Base-by-base conservation (phyloP, 2,329 filamentous ascomycete genomes). In the Alternaria novae-zelandiae region DNA sequence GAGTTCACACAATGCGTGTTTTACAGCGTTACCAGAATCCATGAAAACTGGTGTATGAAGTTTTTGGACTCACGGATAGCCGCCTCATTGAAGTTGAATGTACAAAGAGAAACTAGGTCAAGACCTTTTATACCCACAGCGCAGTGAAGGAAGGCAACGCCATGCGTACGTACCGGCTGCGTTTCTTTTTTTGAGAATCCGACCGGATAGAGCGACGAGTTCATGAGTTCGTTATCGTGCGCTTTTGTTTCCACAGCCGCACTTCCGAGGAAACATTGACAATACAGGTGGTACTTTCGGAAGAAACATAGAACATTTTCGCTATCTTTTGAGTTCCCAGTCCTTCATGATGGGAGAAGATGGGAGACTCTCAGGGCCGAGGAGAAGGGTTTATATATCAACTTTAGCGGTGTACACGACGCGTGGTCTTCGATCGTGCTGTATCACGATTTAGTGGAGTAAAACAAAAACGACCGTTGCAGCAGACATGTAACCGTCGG, bases 101-200 rank as follows among this genome's bases (percentile, higher is more conserved):
- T 32, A 32, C 1, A 3, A 4, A 0, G 13, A 8, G 3, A 8
- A 32, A 3, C 0, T 3, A 36, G 32, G 7, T 7, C n/a, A n/a
- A 9, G 32, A 4, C 7, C n/a, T 10, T 1, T 9, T n/a, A 36
- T 10, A 9, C 15, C 32, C 15, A 9, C 32, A 36, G 32, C 32
- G 1, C 15, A 36, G 32, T 36, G 15, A 4, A n/a, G 32, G 15
- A 9, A 0, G 3, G 32, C 1, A 0, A 36, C 7, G 15, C 32
- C 32, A 36, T n/a, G 32, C n/a, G n/a, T n/a, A n/a, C n/a, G n/a
- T n/a, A n/a, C n/a, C n/a, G n/a, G n/a, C n/a, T n/a, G n/a, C 4
- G 7, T 36, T 5, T n/a, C 7, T n/a, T 36, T 36, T 32, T 36
- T 36, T 10, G 32, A 36, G 15, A 9, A 2, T 36, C 0, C 2